A percentile compares a stretch with the other conserved stretches of the same genome.
These are phyloP conservation scores for Meyerozyma carpophila DNA, from an alignment of 1,139 yeast species.

Conservation along the genomic window DNA sequence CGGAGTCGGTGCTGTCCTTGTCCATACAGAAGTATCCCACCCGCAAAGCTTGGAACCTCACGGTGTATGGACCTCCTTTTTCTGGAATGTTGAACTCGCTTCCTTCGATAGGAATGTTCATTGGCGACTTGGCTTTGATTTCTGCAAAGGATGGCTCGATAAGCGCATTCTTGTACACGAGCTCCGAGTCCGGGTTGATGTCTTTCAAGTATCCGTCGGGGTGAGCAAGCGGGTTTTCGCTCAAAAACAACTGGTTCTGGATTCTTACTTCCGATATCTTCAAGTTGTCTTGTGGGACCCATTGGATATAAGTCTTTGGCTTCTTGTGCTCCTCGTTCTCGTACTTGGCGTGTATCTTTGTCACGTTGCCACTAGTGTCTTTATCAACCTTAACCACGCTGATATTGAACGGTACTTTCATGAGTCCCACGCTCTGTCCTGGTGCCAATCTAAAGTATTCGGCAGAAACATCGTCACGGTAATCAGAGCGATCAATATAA, in stretches of 20 bases:
- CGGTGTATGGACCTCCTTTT: conserved; percentile 64
- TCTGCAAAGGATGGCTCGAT: conserved; percentile 77
- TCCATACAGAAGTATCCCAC: conserved; percentile 95
- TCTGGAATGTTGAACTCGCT: conserved; percentile 71
- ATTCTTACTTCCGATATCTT: conserved; percentile 73
- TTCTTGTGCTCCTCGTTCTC: conserved; percentile 59
- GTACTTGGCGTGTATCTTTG: conserved; percentile 73
- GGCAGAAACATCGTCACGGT: conserved; percentile 57
- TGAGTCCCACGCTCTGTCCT: conserved; percentile 91
- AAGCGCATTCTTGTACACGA: conserved; percentile 56
- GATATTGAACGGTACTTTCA: conserved; percentile 83
- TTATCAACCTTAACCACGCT: conserved; percentile 66
- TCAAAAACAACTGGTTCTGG: conserved; percentile 81
- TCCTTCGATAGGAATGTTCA: conserved; percentile 61
- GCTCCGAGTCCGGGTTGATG: conserved; percentile 75
- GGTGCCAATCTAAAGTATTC: conserved; percentile 90
- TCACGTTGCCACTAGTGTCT: conserved; percentile 58
- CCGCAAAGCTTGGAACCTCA: conserved; percentile 96
- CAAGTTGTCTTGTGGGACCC: conserved; percentile 76
- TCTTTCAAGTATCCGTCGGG: conserved; percentile 88
- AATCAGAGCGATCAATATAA: conserved; percentile 84
- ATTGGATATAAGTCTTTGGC: conserved; percentile 94
- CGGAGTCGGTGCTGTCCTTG: conserved; percentile 59
- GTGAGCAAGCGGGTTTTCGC: conserved; percentile 85
- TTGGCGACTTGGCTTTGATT: conserved; percentile 66